Base-by-base conservation (phyloP, 208 protist species). In the Leishmania gerbilli region DNA sequence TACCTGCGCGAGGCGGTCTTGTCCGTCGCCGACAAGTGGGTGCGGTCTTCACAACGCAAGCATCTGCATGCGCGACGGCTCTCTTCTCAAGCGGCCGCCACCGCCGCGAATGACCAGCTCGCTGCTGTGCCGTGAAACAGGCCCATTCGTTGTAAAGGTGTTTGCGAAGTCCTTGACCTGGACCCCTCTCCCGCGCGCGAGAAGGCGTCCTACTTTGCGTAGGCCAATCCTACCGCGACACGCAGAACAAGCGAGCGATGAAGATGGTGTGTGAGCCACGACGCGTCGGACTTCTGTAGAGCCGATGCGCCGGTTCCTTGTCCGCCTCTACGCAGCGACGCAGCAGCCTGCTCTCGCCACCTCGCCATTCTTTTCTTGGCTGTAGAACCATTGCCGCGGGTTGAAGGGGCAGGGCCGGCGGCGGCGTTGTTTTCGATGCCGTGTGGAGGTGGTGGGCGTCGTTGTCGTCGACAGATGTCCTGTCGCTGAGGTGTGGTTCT, bases 1-100 rank as follows among this genome's bases (percentile, higher is more conserved):
- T 97, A 94, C 76, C 84, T 98, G 45, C 85, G 90, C 56, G 92
- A 96, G 71, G 92, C 92, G 15, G 77, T 98, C 11, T 77, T 96
- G 40, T 72, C 82, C 65, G 91, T 96, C 24, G 85, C 88, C 2
- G 79, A 86, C 37, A 89, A 90, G 69, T 95, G 93, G 88, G 17
- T 71, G 13, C n/a, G 79, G 24, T 92, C 80, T 11, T 31, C 77
- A 34, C 56, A 87, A 71, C 82, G 82, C 24, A 49, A 55, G 47
- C n/a, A 75, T 68, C 53, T 85, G 82, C 76, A 74, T 51, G 62
- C 78, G 37, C 81, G 65, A 19, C 45, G 55, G 17, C 40, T 45
- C 19, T 62, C 56, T 17, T 67, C 49, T n/a, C 7, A 34, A 8
- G 68, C 69, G 31, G 49, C 56, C 6, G 69, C 40, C 27, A 15